Evolutionary conservation across 2,329 filamentous ascomycete genomes (phyloP).

Genomic region (Calonectria pseudoreteaudii): DNA sequence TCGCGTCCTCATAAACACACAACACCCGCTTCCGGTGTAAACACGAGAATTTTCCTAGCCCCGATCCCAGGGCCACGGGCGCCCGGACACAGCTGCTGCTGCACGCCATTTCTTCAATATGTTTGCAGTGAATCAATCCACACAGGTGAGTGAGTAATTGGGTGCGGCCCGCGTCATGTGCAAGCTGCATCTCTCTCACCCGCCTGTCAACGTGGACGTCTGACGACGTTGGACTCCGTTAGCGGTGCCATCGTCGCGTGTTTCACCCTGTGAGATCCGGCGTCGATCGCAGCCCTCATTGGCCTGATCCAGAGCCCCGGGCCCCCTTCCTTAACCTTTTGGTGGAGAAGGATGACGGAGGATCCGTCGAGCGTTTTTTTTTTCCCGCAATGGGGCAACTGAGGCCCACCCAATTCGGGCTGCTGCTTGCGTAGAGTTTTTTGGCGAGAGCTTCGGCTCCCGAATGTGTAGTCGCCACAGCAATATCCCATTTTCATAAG

Average conservation of each 20-base stretch:
- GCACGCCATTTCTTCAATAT: neutral
- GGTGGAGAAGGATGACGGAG: conserved; percentile 2
- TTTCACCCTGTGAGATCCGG: conserved; percentile 27
- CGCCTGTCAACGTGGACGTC: conserved; percentile 15
- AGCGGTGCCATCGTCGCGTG: conserved; percentile 18
- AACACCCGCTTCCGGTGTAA: neutral
- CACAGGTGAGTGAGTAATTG: neutral
- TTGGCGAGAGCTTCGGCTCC: neutral
- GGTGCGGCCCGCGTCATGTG: neutral
- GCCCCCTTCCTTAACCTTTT: neutral
- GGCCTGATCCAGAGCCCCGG: neutral
- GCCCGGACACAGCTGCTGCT: neutral
- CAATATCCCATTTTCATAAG: neutral
- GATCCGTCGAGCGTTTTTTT: neutral
- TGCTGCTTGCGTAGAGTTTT: neutral
- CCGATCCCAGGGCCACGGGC: neutral
- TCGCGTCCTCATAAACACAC: conserved; percentile 17
- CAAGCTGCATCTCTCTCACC: neutral
- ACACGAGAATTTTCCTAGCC: conserved; percentile 2
- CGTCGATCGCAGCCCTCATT: conserved; percentile 19
- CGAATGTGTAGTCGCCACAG: neutral
- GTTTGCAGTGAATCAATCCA: neutral
- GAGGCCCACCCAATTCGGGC: neutral
- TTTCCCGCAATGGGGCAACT: neutral
- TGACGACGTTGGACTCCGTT: conserved; percentile 13